Base-by-base conservation (phyloP, 1,284 basidiomycete genomes). In the Ganoderma sp. region DNA sequence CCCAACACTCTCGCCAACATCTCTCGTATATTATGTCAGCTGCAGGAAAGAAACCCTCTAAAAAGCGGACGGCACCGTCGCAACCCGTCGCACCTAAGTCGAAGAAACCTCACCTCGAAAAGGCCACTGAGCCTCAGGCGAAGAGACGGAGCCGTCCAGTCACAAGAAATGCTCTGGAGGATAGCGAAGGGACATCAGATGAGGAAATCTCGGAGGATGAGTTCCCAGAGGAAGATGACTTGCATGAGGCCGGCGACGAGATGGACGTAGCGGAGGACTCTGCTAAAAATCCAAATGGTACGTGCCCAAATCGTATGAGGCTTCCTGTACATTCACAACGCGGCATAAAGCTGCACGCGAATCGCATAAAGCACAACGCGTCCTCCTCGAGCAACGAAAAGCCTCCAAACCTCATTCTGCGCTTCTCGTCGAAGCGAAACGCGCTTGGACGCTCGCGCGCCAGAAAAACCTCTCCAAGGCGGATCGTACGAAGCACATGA, bases 321-420 rank as follows among this genome's bases (percentile, higher is more conserved):
- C 10, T 39, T 10, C 37, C 28, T 62, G 15, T 22, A 22, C 14
- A 41, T 50, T 17, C 17, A 41, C 54, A 8, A 65, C 62, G 48
- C 52, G 45, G 10, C 50, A 32, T 43, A 15, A 52, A 91, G 90
- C 84, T 71, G 78, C 86, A 10, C 83, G 84, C 52, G 90, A 93
- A 78, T 84, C 88, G 0, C 92, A 91, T 69, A 88, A 88, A 77
- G 86, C 81, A 0, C 92, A 93, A 78, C 88, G 87, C 61, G 82
- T 76, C 3, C 78, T 93, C 0, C 84, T 85, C 15, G 86, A 87
- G 32, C 88, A 92, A 74, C 87, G 92, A 14, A 85, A 84, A 60
- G 92, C 92, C 0, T 84, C 90, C 1, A 93, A 95, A 76, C 91
- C 94, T 0, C 90, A 96, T 76, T 92, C 92, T 0, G 83, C 85